Percentiles rank a stretch among this genome's conserved stretches.
Evolutionary conservation across 176 grass and related monocot genomes (phyloP).

Genomic region (Oryza rufipogon): DNA sequence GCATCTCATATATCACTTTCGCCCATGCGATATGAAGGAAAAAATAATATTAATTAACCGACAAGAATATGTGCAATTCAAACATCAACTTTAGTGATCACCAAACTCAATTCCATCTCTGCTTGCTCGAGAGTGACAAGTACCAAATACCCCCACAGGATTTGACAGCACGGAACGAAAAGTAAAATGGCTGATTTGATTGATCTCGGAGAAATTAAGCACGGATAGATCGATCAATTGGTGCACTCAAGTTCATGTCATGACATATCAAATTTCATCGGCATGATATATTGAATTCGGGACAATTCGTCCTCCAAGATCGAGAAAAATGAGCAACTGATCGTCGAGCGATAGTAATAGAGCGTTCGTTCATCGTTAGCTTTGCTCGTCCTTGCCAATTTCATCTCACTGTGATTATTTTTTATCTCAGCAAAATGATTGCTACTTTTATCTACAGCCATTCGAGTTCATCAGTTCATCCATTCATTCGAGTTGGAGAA

Average conservation of each 20-base stretch:
- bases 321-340: neutral
- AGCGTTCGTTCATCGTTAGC: neutral
- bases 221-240: neutral
- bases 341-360: neutral
- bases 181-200: neutral
- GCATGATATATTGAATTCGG: neutral
- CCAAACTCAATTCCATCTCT: neutral
- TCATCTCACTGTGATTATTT: no score
- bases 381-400: no score
- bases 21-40: neutral
- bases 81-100: neutral
- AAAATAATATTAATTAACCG: neutral
- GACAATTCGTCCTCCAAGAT: neutral
- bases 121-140: constrained; percentile 25
- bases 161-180: neutral
- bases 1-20: no score
- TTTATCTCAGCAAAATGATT: neutral
- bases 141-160: constrained; percentile 11
- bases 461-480: neutral
- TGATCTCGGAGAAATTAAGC: neutral
- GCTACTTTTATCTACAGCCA: neutral
- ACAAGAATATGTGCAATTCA: constrained; percentile 9
- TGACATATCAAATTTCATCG: neutral
- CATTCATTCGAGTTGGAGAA: neutral
- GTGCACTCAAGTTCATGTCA: neutral